These are phyloP conservation scores for Salix arbutifolia DNA, from an alignment of 345 rosid species.

Conservation along the genomic window DNA sequence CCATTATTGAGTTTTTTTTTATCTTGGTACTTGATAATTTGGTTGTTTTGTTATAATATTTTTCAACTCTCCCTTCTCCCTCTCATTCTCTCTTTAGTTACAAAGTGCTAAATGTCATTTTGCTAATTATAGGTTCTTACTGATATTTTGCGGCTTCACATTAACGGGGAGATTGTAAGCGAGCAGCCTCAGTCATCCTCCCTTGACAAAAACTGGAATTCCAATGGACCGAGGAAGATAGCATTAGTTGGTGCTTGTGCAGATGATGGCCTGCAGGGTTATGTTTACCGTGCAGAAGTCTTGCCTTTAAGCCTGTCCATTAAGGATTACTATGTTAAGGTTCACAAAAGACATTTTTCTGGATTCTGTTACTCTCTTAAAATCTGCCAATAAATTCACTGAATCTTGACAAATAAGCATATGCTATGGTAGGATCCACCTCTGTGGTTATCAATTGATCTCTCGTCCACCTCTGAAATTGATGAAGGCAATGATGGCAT, in stretches of 20 bases:
- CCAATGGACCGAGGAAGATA: slow-evolving; percentile 33
- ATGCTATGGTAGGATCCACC: slow-evolving; percentile 61
- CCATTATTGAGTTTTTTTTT: neutral
- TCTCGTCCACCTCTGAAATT: slow-evolving; percentile 53
- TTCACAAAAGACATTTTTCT: slow-evolving; percentile 14
- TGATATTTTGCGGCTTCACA: slow-evolving; percentile 47
- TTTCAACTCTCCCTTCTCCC: neutral
- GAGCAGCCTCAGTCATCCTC: slow-evolving; percentile 44
- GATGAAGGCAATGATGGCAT: slow-evolving; percentile 62
- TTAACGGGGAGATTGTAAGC: slow-evolving; percentile 54
- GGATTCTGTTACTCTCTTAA: slow-evolving; percentile 5
- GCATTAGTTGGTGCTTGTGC: slow-evolving; percentile 41
- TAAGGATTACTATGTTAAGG: slow-evolving; percentile 45
- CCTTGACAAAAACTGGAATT: slow-evolving; percentile 24
- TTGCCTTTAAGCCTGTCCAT: slow-evolving; percentile 38
- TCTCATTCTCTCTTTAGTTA: neutral
- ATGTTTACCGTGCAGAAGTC: slow-evolving; percentile 47
- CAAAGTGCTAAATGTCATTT: slow-evolving; percentile 6
- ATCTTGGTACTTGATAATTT: neutral
- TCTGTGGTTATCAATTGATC: slow-evolving; percentile 49
- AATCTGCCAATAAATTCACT: neutral
- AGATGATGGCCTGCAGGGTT: slow-evolving; percentile 52
- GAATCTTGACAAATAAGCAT: neutral
- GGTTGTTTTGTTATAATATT: neutral
- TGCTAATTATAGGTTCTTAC: slow-evolving; percentile 39